Percentiles rank a stretch among this genome's conserved stretches.
Conservation (phyloP, 2,329 filamentous ascomycete genomes). For the Nectriaceae sp. region DNA sequence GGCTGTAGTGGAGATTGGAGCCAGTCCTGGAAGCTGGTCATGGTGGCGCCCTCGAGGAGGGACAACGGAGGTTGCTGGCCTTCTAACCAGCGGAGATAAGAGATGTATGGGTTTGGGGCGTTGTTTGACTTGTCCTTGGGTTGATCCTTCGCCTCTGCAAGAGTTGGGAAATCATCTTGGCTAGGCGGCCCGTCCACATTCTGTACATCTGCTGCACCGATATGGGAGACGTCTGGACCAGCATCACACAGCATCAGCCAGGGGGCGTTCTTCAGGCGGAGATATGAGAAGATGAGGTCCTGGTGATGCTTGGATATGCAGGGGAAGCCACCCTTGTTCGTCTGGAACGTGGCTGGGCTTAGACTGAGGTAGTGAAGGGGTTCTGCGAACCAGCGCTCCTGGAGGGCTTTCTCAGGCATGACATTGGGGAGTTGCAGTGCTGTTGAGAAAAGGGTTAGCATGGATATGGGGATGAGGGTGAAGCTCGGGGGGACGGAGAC, state of each 20-base stretch:
- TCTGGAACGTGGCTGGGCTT: conserved; percentile 54
- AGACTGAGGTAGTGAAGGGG: conserved; percentile 65
- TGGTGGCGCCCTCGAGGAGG: conserved; percentile 50
- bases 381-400: conserved; percentile 70
- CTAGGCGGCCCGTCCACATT: conserved; percentile 36
- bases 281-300: conserved; percentile 60
- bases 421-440: conserved; percentile 59
- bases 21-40: conserved; percentile 80
- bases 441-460: conserved; percentile 28
- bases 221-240: conserved; percentile 47
- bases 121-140: conserved; percentile 27
- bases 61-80: conserved; percentile 70
- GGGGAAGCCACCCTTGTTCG: conserved; percentile 62
- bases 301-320: conserved; percentile 64
- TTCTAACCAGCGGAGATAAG: conserved; percentile 84
- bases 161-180: conserved; percentile 65
- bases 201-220: conserved; percentile 28
- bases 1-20: conserved; percentile 93
- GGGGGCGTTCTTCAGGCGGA: conserved; percentile 63
- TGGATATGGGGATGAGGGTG: background rate
- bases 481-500: conserved; percentile 32
- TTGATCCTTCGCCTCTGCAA: conserved; percentile 62
- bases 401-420: conserved; percentile 61
- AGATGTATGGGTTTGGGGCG: conserved; percentile 55
- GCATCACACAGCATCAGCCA: conserved; percentile 66